Base-by-base conservation (phyloP, 768 basidiomycete species). In the Mycena albidolilacea region DNA sequence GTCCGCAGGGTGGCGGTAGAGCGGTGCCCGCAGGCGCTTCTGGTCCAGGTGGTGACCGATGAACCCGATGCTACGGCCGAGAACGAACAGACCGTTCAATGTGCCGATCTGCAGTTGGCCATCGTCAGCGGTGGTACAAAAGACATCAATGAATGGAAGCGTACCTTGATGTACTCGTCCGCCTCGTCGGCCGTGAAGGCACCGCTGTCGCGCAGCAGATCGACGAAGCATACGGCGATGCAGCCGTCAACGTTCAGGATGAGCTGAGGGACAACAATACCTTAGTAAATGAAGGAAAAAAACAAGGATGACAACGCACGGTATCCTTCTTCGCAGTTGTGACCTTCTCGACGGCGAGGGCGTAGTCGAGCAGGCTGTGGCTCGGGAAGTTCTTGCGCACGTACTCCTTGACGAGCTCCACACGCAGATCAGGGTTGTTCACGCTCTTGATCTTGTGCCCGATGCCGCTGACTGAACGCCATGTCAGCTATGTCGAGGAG, bases 371-470 rank as follows among this genome's bases (percentile, higher is more conserved):
- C 75, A 97, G 87, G 75, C 90, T 91, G 86, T 97, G 96, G 79
- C 92, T 93, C 5, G 97, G 97, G 95, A 99, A 99, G 89, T 97
- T 85, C 86, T 97, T 96, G 86, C 81, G 86, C 72, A 97, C 97
- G 78, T 94, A 99, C 86, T 97, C 96, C 89, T 98, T 98, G 67
- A 96, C 95, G 72, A 96, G 92, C 85, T 95, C 93, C 73, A 96
- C 95, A 80, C 95, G 94, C 58, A 95, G 88, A 87, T 97, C 95
- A 60, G 95, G 96, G 90, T 97, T 97, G 85, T 95, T 97, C 76
- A 96, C 95, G 76, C 93, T 96, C 92, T 99, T 99, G 89, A 99
- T 98, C 91, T 99, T 99, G 92, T 99, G 97, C 58, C 97, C 97
- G 77, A 99, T 99, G 87, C 97, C 97, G 76, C 92, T 94, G 88